phyloP scores from a whole-genome alignment of 192 early-diverging fungal species.

The Chytriomyces sp. region DNA sequence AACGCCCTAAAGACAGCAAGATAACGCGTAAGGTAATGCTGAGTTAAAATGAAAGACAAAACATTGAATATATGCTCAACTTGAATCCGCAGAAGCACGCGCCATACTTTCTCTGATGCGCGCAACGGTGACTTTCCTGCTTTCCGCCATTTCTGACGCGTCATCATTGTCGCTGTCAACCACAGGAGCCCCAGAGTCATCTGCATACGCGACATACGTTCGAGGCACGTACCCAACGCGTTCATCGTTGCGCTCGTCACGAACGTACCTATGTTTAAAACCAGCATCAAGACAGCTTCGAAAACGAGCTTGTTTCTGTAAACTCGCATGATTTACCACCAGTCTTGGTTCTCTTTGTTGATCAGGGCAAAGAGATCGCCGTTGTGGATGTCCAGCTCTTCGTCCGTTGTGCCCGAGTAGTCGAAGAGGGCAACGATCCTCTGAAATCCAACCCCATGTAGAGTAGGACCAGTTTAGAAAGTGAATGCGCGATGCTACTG shows the following conservation, averaged over 20 bases:
- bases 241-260: conserved; percentile 2
- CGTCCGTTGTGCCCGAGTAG: conserved; percentile 50
- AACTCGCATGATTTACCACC: conserved; percentile 48
- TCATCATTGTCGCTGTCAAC: conserved; percentile 13
- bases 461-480: no score
- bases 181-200: conserved; percentile 21
- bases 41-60: no score
- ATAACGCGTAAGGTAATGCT: no score
- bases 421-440: conserved; percentile 49
- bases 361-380: conserved; percentile 49
- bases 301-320: neutral
- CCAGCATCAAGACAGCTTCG: neutral
- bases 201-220: conserved; percentile 45
- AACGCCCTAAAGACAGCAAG: neutral
- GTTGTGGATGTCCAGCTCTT: conserved; percentile 49
- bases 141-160: neutral
- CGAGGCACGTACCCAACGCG: conserved; percentile 50
- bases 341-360: conserved; percentile 53
- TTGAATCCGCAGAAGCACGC: conserved; percentile 5
- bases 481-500: no score
- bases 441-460: neutral
- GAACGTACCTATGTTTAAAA: conserved; percentile 23
- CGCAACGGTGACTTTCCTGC: neutral
- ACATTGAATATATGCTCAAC: neutral
- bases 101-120: conserved; percentile 6